Evolutionary conservation across 2,329 filamentous ascomycete species (phyloP).

Genomic region (Aureobasidium sp.): DNA sequence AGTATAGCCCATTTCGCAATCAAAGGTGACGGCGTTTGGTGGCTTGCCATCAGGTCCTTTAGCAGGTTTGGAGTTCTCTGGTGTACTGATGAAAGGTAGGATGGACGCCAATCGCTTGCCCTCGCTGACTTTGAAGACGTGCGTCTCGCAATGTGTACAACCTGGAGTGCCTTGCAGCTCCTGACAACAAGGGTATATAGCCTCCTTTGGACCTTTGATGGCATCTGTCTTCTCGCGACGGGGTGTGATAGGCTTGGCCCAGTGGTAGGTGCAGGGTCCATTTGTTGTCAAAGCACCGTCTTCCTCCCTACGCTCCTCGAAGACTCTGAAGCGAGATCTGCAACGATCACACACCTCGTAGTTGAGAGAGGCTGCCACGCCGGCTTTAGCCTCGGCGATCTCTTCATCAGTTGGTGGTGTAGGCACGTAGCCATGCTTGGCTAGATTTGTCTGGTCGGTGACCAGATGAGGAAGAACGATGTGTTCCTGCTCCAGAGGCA

Average conservation of each 20-base stretch:
- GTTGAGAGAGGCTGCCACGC: slow-evolving; percentile 59
- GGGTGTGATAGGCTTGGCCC: slow-evolving; percentile 60
- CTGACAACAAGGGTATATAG: slow-evolving; percentile 72
- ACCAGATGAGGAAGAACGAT: slow-evolving; percentile 55
- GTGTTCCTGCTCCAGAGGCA: slow-evolving; percentile 62
- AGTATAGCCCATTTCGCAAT: slow-evolving; percentile 98
- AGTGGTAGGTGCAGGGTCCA: slow-evolving; percentile 75
- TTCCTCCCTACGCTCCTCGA: slow-evolving; percentile 70
- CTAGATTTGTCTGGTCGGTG: slow-evolving; percentile 58
- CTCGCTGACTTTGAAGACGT: slow-evolving; percentile 82
- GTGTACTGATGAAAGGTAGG: slow-evolving; percentile 75
- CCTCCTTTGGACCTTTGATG: slow-evolving; percentile 50
- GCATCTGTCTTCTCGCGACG: slow-evolving; percentile 48
- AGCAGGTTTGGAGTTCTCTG: slow-evolving; percentile 49
- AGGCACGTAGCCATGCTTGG: slow-evolving; percentile 68
- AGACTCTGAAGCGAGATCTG: slow-evolving; percentile 79
- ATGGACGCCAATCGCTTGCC: slow-evolving; percentile 68
- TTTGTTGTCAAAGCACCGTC: slow-evolving; percentile 71
- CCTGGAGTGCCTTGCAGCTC: slow-evolving; percentile 69
- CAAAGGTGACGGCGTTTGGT: slow-evolving; percentile 68
- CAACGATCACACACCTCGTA: slow-evolving; percentile 91
- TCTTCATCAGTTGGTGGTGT: slow-evolving; percentile 58
- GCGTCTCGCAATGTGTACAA: slow-evolving; percentile 62
- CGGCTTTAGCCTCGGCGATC: slow-evolving; percentile 58
- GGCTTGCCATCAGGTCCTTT: slow-evolving; percentile 30